A percentile compares a stretch with the other conserved stretches of the same genome.
Evolutionary conservation across 2,329 filamentous ascomycete genomes (phyloP).

Genomic region (Sporothrix humicola): DNA sequence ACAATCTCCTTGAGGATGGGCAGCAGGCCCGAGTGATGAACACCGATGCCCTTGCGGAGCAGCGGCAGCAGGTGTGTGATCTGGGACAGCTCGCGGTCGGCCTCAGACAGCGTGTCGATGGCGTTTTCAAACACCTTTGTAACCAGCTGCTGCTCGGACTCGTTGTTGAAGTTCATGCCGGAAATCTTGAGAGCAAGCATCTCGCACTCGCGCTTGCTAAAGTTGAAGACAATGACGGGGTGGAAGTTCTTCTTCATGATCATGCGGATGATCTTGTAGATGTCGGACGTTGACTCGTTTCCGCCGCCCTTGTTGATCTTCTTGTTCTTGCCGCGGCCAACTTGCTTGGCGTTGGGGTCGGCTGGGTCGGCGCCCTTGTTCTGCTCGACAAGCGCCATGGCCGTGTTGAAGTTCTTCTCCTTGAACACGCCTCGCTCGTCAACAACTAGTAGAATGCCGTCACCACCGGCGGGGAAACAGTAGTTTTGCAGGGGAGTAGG

Average conservation of each 20-base stretch:
- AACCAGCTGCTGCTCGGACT: constrained; percentile 94
- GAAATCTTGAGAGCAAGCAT: constrained; percentile 86
- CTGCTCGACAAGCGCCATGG: constrained; percentile 87
- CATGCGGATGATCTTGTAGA: constrained; percentile 98
- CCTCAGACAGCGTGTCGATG: constrained; percentile 88
- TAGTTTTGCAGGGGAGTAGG: constrained; percentile 97
- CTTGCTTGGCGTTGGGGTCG: constrained; percentile 78
- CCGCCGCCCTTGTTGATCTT: constrained; percentile 85
- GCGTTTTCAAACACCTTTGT: constrained; percentile 92
- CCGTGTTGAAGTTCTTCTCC: constrained; percentile 96
- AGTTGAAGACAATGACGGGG: constrained; percentile 98
- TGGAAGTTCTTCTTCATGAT: constrained; percentile 98
- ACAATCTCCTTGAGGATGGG: constrained; percentile 98
- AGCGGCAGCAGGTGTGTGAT: constrained; percentile 90
- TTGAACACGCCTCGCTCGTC: constrained; percentile 97
- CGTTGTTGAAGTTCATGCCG: constrained; percentile 90
- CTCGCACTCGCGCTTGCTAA: constrained; percentile 97
- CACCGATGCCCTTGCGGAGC: constrained; percentile 87
- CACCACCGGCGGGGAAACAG: constrained; percentile 91
- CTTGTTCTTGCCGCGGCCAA: constrained; percentile 90
- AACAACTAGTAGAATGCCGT: constrained; percentile 91
- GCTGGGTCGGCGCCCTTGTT: constrained; percentile 84
- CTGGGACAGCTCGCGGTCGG: constrained; percentile 86
- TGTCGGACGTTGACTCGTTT: constrained; percentile 72
- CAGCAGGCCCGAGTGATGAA: constrained; percentile 93